Evolutionary conservation across 345 rosid species (phyloP).

Genomic region (Hevea brasiliensis): DNA sequence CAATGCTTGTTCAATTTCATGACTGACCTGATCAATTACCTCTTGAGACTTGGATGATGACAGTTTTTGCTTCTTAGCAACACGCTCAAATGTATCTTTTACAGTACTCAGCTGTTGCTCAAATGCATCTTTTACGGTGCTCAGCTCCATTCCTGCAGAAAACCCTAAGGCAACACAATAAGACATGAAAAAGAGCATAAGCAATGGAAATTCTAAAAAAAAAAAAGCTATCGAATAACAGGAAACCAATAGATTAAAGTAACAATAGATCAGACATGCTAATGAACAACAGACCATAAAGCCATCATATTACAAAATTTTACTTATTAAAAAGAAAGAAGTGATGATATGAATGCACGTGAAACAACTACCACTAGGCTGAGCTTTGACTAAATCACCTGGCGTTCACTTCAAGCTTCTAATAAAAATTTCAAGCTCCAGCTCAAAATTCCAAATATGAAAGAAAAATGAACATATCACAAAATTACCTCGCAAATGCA

Average conservation of each 20-base stretch:
- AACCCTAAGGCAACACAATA: not conserved
- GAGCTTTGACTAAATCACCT: too few species aligned
- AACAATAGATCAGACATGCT: not conserved
- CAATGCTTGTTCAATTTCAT: slow-evolving; percentile 50
- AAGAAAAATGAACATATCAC: not conserved
- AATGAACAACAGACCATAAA: not conserved
- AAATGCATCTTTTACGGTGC: slow-evolving; percentile 56
- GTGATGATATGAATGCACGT: too few species aligned
- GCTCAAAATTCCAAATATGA: not conserved
- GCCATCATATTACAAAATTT: too few species aligned
- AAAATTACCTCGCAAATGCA: not conserved
- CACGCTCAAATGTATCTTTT: slow-evolving; percentile 64
- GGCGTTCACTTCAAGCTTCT: not conserved
- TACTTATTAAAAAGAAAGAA: too few species aligned
- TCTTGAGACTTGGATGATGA: slow-evolving; percentile 47
- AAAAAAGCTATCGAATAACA: not conserved
- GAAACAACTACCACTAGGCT: too few species aligned
- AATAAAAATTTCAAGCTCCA: not conserved
- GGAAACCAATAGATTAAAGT: not conserved
- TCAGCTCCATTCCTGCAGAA: slow-evolving; percentile 53
- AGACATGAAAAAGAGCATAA: not conserved
- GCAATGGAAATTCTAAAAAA: not conserved
- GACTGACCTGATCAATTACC: slow-evolving; percentile 48
- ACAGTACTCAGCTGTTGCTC: slow-evolving; percentile 36
- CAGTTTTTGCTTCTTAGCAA: slow-evolving; percentile 63